phyloP scores from a whole-genome alignment of 805 yeast genomes.

The Sugiyamaella mastotermitis region DNA sequence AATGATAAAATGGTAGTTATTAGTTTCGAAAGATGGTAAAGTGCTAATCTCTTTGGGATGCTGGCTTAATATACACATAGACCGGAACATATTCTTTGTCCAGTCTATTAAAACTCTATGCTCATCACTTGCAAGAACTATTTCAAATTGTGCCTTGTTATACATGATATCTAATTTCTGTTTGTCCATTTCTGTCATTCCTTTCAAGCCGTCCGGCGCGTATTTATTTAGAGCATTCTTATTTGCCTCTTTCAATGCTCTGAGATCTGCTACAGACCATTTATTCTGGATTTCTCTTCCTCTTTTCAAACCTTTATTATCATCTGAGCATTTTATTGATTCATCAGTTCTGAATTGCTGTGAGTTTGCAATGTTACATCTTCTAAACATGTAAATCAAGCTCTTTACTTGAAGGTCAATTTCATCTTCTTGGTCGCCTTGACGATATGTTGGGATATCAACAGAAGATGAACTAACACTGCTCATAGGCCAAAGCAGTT shows the following conservation, averaged over 20 bases:
- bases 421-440: conserved; percentile 48
- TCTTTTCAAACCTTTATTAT: conserved; percentile 1
- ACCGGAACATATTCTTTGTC: conserved; percentile 58
- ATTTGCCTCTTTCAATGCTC: conserved; percentile 4
- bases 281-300: conserved; percentile 3
- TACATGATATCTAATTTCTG: conserved; percentile 51
- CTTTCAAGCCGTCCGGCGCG: conserved; percentile 14
- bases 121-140: conserved; percentile 42
- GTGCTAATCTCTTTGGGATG: conserved; percentile 36
- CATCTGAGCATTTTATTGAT: conserved; percentile 2
- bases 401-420: conserved; percentile 58
- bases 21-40: conserved; percentile 26
- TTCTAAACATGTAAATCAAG: conserved; percentile 49
- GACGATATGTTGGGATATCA: conserved; percentile 45
- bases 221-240: conserved; percentile 6
- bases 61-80: conserved; percentile 50
- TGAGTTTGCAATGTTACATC: conserved; percentile 41
- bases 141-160: conserved; percentile 41
- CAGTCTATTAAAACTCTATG: conserved; percentile 63
- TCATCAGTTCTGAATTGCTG: conserved; percentile 33
- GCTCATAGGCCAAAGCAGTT: conserved; percentile 21
- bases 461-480: conserved; percentile 19
- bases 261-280: conserved; percentile 10
- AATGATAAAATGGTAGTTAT: conserved; percentile 29
- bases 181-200: conserved; percentile 22